Conservation (phyloP, 1,139 yeast genomes). For the Diutina pseudorugosa region DNA sequence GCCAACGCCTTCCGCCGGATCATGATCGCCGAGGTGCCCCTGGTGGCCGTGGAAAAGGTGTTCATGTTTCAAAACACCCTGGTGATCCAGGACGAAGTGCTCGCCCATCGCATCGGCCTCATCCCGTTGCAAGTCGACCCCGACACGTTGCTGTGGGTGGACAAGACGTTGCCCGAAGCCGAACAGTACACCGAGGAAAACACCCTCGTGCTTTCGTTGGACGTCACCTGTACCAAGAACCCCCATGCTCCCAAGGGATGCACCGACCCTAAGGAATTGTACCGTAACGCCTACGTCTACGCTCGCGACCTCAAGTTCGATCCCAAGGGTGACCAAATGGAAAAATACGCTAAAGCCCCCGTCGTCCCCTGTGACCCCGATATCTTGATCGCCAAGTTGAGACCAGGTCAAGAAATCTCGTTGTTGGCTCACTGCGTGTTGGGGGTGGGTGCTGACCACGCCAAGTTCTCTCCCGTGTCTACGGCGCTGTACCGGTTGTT, state of each 20-base stretch:
- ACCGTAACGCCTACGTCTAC: constrained; percentile 75
- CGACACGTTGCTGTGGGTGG: constrained; percentile 75
- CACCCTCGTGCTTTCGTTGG: constrained; percentile 73
- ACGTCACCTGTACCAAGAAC: constrained; percentile 74
- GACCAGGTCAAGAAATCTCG: constrained; percentile 95
- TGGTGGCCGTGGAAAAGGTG: constrained; percentile 88
- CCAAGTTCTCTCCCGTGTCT: constrained; percentile 93
- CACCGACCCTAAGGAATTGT: constrained; percentile 73
- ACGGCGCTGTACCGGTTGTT: constrained; percentile 94
- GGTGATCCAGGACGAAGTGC: constrained; percentile 92
- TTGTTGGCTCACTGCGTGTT: constrained; percentile 82
- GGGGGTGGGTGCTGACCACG: constrained; percentile 92
- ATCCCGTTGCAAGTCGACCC: constrained; percentile 88
- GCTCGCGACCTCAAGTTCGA: constrained; percentile 83
- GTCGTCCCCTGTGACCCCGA: constrained; percentile 79
- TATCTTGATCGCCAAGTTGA: constrained; percentile 76
- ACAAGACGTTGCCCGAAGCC: constrained; percentile 46
- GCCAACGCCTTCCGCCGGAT: constrained; percentile 96
- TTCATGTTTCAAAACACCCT: constrained; percentile 90
- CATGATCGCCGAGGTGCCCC: constrained; percentile 93
- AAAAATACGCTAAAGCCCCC: constrained; percentile 53
- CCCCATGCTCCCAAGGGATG: constrained; percentile 72
- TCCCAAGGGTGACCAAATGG: constrained; percentile 82
- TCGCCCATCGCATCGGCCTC: constrained; percentile 89
- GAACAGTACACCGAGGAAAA: constrained; percentile 76